These are phyloP conservation scores for Metarhizium anisopliae DNA, from an alignment of 2,329 filamentous ascomycete species.

Conservation along the genomic window DNA sequence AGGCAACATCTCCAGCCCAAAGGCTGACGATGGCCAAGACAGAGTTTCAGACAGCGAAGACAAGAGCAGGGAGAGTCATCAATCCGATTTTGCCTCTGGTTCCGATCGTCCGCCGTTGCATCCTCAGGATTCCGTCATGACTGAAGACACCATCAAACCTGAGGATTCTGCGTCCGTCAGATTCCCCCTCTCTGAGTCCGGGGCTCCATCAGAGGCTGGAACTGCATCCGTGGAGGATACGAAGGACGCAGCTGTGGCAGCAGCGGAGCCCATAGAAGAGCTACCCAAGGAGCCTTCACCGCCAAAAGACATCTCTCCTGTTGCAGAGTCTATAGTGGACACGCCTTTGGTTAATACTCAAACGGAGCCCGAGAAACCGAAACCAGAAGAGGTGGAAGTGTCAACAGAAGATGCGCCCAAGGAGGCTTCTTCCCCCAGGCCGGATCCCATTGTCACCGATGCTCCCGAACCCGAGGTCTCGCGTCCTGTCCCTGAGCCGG, in stretches of 20 bases:
- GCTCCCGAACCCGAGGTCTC: not conserved
- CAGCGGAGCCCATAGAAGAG: constrained; percentile 3
- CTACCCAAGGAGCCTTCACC: constrained; percentile 1
- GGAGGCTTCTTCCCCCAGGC: not conserved
- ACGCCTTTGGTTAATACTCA: not conserved
- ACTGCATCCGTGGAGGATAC: constrained; percentile 14
- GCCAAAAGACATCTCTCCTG: constrained; percentile 13
- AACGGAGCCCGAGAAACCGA: not conserved
- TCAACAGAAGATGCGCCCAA: not conserved
- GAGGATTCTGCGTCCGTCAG: constrained; percentile 28
- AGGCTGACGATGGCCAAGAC: constrained; percentile 16
- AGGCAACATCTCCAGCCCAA: constrained; percentile 29
- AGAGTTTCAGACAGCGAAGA: constrained; percentile 16
- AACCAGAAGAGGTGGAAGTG: not conserved
- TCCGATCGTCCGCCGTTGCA: constrained; percentile 14
- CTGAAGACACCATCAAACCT: constrained; percentile 28
- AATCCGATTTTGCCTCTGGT: constrained; percentile 11
- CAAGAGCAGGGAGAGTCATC: constrained; percentile 17
- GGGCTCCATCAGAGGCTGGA: constrained; percentile 18
- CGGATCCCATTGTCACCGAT: not conserved
- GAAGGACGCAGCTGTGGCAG: constrained; percentile 8
- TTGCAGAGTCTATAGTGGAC: not conserved
- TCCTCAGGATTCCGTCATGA: constrained; percentile 24
- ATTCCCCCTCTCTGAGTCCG: constrained; percentile 19
- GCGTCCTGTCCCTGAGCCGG: not conserved